Evolutionary conservation across 768 basidiomycete genomes (phyloP), one percentile per base, ranked within the genome.

Genomic region (Sarcodon aspratus): DNA sequence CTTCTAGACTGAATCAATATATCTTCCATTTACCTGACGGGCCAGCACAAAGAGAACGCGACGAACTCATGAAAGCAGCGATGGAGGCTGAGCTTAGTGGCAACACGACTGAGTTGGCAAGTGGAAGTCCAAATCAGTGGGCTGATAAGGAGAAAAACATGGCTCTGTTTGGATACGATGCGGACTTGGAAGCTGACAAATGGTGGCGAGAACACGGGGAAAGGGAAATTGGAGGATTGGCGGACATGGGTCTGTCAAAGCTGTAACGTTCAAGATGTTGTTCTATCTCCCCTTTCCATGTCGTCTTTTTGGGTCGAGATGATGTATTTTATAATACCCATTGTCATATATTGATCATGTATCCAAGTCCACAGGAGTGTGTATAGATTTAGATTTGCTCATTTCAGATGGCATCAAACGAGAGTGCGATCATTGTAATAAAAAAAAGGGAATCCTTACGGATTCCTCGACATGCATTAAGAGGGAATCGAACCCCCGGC

Each of bases 401-500:
- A 27, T 27, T 27, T 27, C 21, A 27, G 5, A 27, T 27, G 21
- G 21, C 21, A 27, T 27, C 21, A 27, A 3, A 27, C 21, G 5
- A 27, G 21, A 27, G 21, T 27, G 21, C 21, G 21, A 27, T 27
- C 2, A 27, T 27, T n/a, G n/a, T n/a, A n/a, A n/a, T n/a, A n/a
- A n/a, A 5, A 27, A 27, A 27, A 27, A 5, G 21, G 21, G 5
- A 27, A 27, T 27, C 21, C 5, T 27, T 27, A 5, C 2, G 21
- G 21, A 27, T 27, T 27, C 21, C 21, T 27, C 5, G 2, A 27
- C 21, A 5, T 82, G 81, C 81, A 82, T 82, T 80, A 82, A 82
- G 80, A 53, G 82, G 80, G 82, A 83, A 84, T 84, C 79, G 80
- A 84, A 84, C 82, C 80, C 80, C 80, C 82, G 82, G 82, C 82